Evolutionary conservation across 805 yeast species (phyloP).

Genomic region (Brettanomyces sp.): DNA sequence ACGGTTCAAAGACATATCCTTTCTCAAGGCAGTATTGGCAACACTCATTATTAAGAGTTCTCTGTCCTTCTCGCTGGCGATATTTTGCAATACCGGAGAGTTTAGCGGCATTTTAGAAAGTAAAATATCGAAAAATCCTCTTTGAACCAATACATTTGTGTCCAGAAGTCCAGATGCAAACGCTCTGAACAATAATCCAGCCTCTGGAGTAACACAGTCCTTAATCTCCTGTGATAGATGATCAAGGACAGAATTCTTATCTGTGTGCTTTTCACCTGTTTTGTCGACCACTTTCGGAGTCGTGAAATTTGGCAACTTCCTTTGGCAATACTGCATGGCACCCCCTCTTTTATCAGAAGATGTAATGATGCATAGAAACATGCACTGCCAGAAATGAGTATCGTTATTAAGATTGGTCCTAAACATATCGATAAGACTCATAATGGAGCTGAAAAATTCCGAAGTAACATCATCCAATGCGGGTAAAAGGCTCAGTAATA

Average conservation of each 20-base stretch:
- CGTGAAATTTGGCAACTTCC: slow-evolving; percentile 51
- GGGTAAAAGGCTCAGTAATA: slow-evolving; percentile 67
- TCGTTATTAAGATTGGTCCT: slow-evolving; percentile 52
- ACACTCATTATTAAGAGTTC: slow-evolving; percentile 52
- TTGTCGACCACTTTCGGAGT: slow-evolving; percentile 4
- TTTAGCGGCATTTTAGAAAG: slow-evolving; percentile 57
- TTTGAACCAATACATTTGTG: slow-evolving; percentile 64
- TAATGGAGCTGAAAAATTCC: slow-evolving; percentile 60
- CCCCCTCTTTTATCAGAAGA: slow-evolving; percentile 79
- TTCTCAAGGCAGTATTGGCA: slow-evolving; percentile 58
- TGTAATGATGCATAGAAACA: slow-evolving; percentile 66
- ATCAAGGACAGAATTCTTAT: slow-evolving; percentile 9
- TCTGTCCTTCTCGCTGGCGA: slow-evolving; percentile 45
- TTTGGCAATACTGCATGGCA: slow-evolving; percentile 66
- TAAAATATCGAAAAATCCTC: slow-evolving; percentile 83
- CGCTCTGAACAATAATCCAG: slow-evolving; percentile 71
- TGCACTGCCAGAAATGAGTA: slow-evolving; percentile 76
- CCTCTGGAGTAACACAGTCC: slow-evolving; percentile 62
- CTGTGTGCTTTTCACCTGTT: slow-evolving; percentile 11
- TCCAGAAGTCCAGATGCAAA: slow-evolving; percentile 58
- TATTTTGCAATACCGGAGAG: slow-evolving; percentile 42
- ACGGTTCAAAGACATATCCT: slow-evolving; percentile 91
- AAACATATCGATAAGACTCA: slow-evolving; percentile 52
- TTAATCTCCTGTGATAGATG: slow-evolving; percentile 33
- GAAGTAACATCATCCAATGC: slow-evolving; percentile 90